A percentile compares a stretch with the other conserved stretches of the same genome.
Conservation (phyloP, 768 basidiomycete species). For the Tulasnella sp. region DNA sequence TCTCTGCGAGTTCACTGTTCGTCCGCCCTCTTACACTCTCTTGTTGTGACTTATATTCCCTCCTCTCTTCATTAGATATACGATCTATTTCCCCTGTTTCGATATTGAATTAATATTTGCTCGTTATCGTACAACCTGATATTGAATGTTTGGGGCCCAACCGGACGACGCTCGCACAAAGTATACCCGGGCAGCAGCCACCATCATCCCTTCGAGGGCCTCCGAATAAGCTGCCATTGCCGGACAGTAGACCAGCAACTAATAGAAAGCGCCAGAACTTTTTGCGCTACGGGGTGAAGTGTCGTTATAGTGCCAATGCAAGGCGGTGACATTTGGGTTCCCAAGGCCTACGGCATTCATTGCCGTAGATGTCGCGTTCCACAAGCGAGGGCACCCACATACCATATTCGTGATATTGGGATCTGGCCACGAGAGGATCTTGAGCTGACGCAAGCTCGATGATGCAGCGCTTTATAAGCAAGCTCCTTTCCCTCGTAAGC, state of each 20-base stretch:
- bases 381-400: not conserved
- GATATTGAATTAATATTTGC: not conserved
- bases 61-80: not conserved
- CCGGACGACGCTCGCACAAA: not conserved
- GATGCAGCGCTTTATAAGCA: not conserved
- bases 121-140: not conserved
- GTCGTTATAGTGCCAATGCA: no score
- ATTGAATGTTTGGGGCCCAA: not conserved
- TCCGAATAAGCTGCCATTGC: not conserved
- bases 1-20: not conserved
- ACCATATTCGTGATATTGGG: not conserved
- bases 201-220: not conserved
- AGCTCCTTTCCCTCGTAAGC: not conserved
- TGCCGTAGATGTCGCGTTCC: not conserved
- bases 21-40: not conserved
- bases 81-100: not conserved
- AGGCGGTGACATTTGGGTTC: not conserved
- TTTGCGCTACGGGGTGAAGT: no score
- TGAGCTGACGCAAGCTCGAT: not conserved
- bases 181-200: not conserved
- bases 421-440: not conserved
- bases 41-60: constrained; percentile 8
- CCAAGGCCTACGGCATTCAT: not conserved
- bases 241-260: not conserved
- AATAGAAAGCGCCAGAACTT: no score